Percentiles rank a stretch among this genome's conserved stretches.
phyloP scores from a whole-genome alignment of 192 early-diverging fungal genomes.

The Coemansia guatemalensis region DNA sequence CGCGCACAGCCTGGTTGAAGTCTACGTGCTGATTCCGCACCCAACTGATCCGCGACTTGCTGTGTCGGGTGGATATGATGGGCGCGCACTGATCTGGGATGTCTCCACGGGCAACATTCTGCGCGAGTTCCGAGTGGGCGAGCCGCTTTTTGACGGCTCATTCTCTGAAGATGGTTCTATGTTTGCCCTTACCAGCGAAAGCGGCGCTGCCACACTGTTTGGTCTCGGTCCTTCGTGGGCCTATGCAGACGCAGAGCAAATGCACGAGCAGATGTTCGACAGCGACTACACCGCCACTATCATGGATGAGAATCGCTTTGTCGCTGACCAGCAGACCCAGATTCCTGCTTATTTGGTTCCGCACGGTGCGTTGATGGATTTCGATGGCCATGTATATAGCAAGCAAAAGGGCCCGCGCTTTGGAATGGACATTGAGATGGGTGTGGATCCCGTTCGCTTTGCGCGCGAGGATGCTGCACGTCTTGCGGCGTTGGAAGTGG shows the following conservation, averaged over 20 bases:
- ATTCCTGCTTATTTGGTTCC: conserved; percentile 67
- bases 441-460: conserved; percentile 44
- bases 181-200: conserved; percentile 72
- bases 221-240: conserved; percentile 59
- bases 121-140: conserved; percentile 54
- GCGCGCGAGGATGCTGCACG: conserved; percentile 56
- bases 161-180: conserved; percentile 75
- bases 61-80: conserved; percentile 82
- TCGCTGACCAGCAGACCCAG: conserved; percentile 72
- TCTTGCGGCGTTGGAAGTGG: conserved; percentile 46
- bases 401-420: conserved; percentile 59
- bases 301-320: conserved; percentile 62
- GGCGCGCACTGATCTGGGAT: conserved; percentile 81
- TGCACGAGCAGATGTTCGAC: conserved; percentile 76
- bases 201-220: conserved; percentile 70
- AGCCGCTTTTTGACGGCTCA: conserved; percentile 66
- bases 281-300: conserved; percentile 72
- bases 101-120: conserved; percentile 57
- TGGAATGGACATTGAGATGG: conserved; percentile 59
- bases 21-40: conserved; percentile 75
- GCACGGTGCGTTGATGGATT: conserved; percentile 61
- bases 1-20: conserved; percentile 52
- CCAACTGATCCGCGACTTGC: conserved; percentile 70
- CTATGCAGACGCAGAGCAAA: conserved; percentile 43
- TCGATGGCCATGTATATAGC: conserved; percentile 66